A percentile compares a stretch with the other conserved stretches of the same genome.
These are phyloP conservation scores for Lenwebbia sp. DNA, from an alignment of 345 rosid genomes.

Conservation along the genomic window DNA sequence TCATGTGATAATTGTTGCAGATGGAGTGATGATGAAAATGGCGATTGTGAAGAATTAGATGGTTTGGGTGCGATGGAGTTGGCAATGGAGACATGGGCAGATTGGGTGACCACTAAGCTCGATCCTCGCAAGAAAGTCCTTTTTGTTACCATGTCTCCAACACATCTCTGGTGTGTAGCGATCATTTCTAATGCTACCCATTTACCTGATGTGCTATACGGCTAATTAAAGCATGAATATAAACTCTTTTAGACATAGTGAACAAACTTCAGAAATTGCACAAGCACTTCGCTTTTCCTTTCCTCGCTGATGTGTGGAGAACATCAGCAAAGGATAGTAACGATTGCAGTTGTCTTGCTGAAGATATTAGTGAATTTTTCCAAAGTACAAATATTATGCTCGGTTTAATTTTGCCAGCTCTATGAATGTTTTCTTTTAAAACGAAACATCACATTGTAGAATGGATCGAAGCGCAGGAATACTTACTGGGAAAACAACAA, in stretches of 20 bases:
- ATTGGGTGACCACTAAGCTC: conserved; percentile 55
- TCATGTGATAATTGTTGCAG: conserved; percentile 18
- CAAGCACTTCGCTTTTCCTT: background rate
- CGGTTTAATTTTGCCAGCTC: background rate
- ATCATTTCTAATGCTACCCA: background rate
- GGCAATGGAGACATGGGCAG: conserved; percentile 92
- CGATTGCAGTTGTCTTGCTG: background rate
- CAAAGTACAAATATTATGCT: background rate
- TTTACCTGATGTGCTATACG: background rate
- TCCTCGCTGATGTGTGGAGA: background rate
- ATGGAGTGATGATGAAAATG: conserved; percentile 66
- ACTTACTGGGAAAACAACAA: background rate
- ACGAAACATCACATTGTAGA: background rate
- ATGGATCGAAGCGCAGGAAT: background rate
- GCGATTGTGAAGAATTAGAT: conserved; percentile 71
- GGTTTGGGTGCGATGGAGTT: conserved; percentile 78
- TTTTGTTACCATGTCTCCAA: conserved; percentile 93
- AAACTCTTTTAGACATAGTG: background rate
- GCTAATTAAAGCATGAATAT: background rate
- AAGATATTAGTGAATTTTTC: background rate
- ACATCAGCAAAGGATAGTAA: background rate
- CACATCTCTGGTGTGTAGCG: conserved; percentile 60
- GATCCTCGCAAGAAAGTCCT: conserved; percentile 49
- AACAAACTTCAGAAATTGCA: background rate
- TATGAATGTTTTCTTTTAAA: background rate